Percentiles rank a stretch among this genome's conserved stretches.
Evolutionary conservation across 2,329 filamentous ascomycete genomes (phyloP).

Genomic region (Dissoconium aciculare): DNA sequence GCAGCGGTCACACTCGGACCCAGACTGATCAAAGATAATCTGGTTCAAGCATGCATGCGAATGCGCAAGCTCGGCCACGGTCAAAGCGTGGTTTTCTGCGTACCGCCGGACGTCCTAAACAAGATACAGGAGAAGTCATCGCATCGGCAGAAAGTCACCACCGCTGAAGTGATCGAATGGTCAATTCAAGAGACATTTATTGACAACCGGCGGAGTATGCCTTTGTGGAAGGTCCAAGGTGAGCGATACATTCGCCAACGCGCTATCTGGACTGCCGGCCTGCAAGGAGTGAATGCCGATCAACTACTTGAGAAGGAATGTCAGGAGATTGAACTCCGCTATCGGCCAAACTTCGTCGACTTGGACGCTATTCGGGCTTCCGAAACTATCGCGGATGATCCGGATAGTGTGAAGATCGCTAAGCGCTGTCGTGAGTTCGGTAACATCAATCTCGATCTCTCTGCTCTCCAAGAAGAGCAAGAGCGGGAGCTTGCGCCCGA

Average conservation of each 20-base stretch:
- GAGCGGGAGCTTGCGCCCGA: constrained; percentile 54
- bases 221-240: constrained; percentile 49
- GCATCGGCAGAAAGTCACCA: constrained; percentile 25
- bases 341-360: constrained; percentile 18
- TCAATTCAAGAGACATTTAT: constrained; percentile 42
- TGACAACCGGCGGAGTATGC: constrained; percentile 36
- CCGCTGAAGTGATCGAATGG: constrained; percentile 46
- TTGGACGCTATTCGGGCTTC: constrained; percentile 1
- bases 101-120: constrained; percentile 42
- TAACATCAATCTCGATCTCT: constrained; percentile 10
- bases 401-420: constrained; percentile 18
- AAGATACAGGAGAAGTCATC: constrained; percentile 31
- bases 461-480: constrained; percentile 47
- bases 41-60: constrained; percentile 55
- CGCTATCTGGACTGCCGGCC: not conserved
- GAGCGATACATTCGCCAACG: constrained; percentile 28
- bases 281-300: constrained; percentile 20
- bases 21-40: constrained; percentile 49
- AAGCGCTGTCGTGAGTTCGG: constrained; percentile 12
- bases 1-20: constrained; percentile 55
- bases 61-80: constrained; percentile 53
- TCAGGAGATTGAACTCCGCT: constrained; percentile 38
- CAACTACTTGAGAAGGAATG: constrained; percentile 43
- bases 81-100: constrained; percentile 48
- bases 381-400: constrained; percentile 6